Evolutionary conservation across 2,329 filamentous ascomycete species (phyloP), one percentile per base, ranked within the genome.

Genomic region (Cercospora sp.): DNA sequence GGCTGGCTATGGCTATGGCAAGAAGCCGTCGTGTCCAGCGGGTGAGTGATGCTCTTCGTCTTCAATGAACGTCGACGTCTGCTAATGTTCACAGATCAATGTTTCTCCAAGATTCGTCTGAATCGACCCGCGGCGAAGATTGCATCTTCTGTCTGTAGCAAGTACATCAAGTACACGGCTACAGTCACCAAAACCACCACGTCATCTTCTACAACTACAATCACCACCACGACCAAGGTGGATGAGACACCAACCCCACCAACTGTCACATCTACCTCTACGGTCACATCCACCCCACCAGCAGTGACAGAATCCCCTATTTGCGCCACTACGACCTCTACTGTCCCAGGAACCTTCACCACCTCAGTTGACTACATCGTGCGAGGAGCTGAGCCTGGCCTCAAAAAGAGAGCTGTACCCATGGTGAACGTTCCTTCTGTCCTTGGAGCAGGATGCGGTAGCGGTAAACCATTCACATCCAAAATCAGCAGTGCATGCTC

Each of bases 401-500:
- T 55, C 10, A 5, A 40, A 23, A 51, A 63, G 48, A 67, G 60
- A 64, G 18, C 18, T 18, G 20, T 31, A 13, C 36, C 60, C 16
- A 58, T 16, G 4, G 5, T 18, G 36, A 18, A 28, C 10, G 58
- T 67, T 28, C 60, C 65, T 12, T 28, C 28, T 9, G 16, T 59
- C 16, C 40, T 64, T n/a, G 51, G 48, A 23, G 28, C 33, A 31
- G 53, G 40, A n/a, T 67, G 64, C 20, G 64, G 65, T 13, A 40
- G 26, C 28, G 61, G 60, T 3, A 36, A 60, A 42, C 13, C 51
- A 26, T 30, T 60, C 23, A 58, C 28, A 16, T 58, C 48, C 18
- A 67, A 67, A 30, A 55, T 64, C 18, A 64, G 60, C 40, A 59
- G 48, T 13, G 65, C 65, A 6, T 67, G 65, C 55, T 64, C 65